phyloP scores from a whole-genome alignment of 208 protist species.

The Leishmania guyanensis region DNA sequence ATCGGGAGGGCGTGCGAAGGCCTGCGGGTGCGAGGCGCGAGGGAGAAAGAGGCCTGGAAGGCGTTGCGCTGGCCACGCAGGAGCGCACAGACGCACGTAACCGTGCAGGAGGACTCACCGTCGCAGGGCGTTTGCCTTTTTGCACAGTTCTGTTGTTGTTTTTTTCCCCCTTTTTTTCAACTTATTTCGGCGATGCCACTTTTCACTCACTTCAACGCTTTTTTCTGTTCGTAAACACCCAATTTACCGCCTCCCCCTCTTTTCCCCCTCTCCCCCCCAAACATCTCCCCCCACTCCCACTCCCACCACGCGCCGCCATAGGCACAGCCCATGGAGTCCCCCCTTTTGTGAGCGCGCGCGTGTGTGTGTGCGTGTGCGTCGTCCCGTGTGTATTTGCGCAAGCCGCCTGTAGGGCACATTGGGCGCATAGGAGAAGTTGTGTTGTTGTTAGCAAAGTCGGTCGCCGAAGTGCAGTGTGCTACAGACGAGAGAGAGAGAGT shows the following conservation, averaged over 20 bases:
- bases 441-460: background rate
- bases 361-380: constrained; percentile 3
- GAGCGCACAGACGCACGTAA: constrained; percentile 7
- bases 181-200: background rate
- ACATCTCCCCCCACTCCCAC: background rate
- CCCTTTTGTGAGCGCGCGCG: background rate
- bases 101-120: background rate
- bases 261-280: background rate
- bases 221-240: background rate
- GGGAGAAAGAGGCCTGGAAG: background rate
- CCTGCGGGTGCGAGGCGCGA: background rate
- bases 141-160: constrained; percentile 7
- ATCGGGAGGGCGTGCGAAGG: too few species aligned
- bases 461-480: background rate
- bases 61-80: background rate
- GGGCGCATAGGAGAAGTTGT: background rate
- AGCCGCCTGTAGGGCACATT: background rate
- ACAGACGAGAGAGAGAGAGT: background rate
- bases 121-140: constrained; percentile 3
- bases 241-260: background rate
- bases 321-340: background rate
- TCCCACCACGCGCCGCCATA: background rate
- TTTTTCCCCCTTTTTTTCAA: constrained; percentile 2
- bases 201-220: background rate
- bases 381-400: background rate